Conservation (phyloP, 2,329 filamentous ascomycete species). For the Cordyceps pruinosa region DNA sequence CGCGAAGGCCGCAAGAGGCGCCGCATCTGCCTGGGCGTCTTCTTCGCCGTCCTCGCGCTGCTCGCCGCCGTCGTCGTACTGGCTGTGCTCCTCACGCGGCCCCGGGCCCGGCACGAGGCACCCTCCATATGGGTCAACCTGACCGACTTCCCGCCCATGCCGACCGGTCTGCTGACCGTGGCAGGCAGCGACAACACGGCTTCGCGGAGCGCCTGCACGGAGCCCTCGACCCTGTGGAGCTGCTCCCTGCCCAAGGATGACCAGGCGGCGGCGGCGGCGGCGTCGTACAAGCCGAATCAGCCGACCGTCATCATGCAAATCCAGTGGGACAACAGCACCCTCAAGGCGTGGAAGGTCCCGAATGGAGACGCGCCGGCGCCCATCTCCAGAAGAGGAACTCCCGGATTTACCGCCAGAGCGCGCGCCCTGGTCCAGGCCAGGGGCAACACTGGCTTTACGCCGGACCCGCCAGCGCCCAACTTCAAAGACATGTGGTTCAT, state of each 20-base stretch:
- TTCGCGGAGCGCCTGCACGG: conserved; percentile 62
- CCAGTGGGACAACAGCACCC: conserved; percentile 57
- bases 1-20: conserved; percentile 58
- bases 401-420: conserved; percentile 20
- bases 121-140: conserved; percentile 70
- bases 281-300: conserved; percentile 57
- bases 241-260: conserved; percentile 77
- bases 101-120: conserved; percentile 17
- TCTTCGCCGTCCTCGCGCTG: conserved; percentile 43
- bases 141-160: conserved; percentile 79
- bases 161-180: conserved; percentile 74
- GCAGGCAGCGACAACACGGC: conserved; percentile 62
- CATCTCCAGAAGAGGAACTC: conserved; percentile 22
- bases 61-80: conserved; percentile 53
- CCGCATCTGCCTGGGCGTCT: conserved; percentile 50
- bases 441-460: conserved; percentile 29
- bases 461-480: conserved; percentile 52
- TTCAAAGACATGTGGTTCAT: conserved; percentile 71
- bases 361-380: conserved; percentile 29
- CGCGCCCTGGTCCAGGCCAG: conserved; percentile 18
- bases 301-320: conserved; percentile 80
- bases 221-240: conserved; percentile 72
- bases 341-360: conserved; percentile 42
- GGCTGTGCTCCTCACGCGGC: conserved; percentile 44
- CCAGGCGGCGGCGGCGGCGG: conserved; percentile 52